Percentiles rank a stretch among this genome's conserved stretches.
These are phyloP conservation scores for Cercospora berteroae DNA, from an alignment of 2,329 filamentous ascomycete species.

Conservation along the genomic window DNA sequence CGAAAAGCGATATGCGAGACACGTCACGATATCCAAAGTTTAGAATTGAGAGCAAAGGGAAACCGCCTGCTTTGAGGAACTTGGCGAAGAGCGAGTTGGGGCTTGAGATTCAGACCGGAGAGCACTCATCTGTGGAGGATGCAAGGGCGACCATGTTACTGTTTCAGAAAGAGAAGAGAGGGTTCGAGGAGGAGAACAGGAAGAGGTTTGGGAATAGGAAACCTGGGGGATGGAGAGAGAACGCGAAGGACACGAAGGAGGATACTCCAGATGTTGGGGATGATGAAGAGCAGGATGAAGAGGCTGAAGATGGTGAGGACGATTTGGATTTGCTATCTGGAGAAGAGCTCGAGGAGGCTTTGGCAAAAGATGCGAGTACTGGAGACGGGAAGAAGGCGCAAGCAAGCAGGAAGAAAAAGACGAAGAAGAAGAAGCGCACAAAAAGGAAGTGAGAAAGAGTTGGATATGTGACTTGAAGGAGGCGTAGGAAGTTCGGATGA, in stretches of 20 bases:
- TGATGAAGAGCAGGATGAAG: constrained; percentile 29
- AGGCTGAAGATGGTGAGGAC: constrained; percentile 27
- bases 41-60: constrained; percentile 64
- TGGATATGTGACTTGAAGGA: no score
- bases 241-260: constrained; percentile 22
- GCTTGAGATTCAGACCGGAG: constrained; percentile 58
- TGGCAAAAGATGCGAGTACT: constrained; percentile 28
- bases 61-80: constrained; percentile 65
- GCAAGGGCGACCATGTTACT: constrained; percentile 87
- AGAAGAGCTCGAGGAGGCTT: constrained; percentile 31
- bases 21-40: constrained; percentile 77
- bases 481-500: no score
- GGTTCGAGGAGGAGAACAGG: constrained; percentile 78
- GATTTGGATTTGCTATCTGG: constrained; percentile 31
- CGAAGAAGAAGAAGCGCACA: constrained; percentile 38
- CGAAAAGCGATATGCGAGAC: constrained; percentile 75
- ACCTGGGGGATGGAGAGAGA: constrained; percentile 18
- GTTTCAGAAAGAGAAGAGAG: constrained; percentile 77
- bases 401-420: constrained; percentile 35
- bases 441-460: constrained; percentile 29
- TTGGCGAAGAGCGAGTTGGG: constrained; percentile 58
- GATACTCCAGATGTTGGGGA: constrained; percentile 25
- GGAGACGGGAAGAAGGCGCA: constrained; percentile 32
- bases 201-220: constrained; percentile 55
- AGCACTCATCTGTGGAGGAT: constrained; percentile 68